phyloP scores from a whole-genome alignment of 108 stramenopile genomes.

The Pseudonitzschia multiseries region DNA sequence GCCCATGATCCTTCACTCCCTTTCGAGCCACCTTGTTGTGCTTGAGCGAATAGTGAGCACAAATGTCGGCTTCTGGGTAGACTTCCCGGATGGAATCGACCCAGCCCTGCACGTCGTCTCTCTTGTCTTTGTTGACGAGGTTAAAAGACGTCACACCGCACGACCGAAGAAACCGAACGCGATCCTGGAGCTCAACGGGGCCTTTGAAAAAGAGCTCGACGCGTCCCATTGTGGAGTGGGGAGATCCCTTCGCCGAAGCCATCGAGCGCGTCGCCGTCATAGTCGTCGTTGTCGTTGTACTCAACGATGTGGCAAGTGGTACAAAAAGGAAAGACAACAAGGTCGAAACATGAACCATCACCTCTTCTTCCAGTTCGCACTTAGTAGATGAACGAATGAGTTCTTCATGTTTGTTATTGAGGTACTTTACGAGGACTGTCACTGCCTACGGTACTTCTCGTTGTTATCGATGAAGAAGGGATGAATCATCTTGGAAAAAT shows the following conservation, averaged over 20 bases:
- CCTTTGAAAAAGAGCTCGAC: conserved; percentile 55
- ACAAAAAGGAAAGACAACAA: neutral
- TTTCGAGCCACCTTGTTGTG: conserved; percentile 38
- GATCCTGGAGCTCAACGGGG: conserved; percentile 31
- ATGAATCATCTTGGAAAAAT: too few species aligned
- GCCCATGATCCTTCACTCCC: neutral
- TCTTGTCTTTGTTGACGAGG: conserved; percentile 50
- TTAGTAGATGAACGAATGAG: too few species aligned
- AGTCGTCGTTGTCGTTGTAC: neutral
- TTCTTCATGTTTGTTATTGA: too few species aligned
- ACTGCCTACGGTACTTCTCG: too few species aligned
- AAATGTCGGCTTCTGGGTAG: conserved; percentile 15
- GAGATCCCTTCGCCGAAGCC: neutral
- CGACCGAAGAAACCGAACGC: conserved; percentile 28
- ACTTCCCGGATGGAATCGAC: conserved; percentile 19
- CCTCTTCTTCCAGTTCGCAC: too few species aligned
- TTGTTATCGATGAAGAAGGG: too few species aligned
- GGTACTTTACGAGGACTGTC: too few species aligned
- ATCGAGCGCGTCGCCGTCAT: neutral
- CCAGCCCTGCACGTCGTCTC: conserved; percentile 39
- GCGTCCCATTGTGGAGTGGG: neutral
- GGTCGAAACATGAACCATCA: too few species aligned
- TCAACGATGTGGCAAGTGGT: neutral
- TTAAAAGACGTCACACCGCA: conserved; percentile 43
- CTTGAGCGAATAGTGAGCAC: conserved; percentile 42